A percentile compares a stretch with the other conserved stretches of the same genome.
These are phyloP conservation scores for Odontarrhena argentea DNA, from an alignment of 345 rosid species.

Conservation along the genomic window DNA sequence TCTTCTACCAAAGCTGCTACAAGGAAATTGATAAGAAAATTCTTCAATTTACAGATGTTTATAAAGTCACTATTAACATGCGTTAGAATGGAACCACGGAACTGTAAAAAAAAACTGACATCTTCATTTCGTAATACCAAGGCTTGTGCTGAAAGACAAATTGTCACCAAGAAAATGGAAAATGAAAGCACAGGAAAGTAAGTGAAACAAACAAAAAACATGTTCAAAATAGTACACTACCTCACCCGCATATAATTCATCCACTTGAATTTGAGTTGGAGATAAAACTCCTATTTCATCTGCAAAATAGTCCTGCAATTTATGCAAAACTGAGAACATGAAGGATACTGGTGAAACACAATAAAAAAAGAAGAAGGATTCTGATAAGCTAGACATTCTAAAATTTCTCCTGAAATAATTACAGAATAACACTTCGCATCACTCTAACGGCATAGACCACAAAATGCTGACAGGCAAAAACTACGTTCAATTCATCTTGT, in stretches of 20 bases:
- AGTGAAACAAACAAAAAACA: constrained; percentile 8
- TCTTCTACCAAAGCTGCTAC: constrained; percentile 19
- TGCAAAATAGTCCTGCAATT: constrained; percentile 76
- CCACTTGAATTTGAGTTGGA: constrained; percentile 91
- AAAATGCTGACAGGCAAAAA: constrained; percentile 10
- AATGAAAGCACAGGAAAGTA: constrained; percentile 1
- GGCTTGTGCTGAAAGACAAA: constrained; percentile 15
- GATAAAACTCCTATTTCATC: constrained; percentile 98
- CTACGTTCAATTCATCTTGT: constrained; percentile 1
- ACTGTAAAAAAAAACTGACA: constrained; percentile 15
- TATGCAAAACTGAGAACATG: constrained; percentile 21
- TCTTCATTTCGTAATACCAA: constrained; percentile 19
- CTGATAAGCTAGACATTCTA: not conserved
- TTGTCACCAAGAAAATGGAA: constrained; percentile 12
- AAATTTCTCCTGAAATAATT: constrained; percentile 7
- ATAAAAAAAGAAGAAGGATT: not conserved
- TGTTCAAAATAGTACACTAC: constrained; percentile 53
- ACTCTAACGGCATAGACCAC: not conserved
- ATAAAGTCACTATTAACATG: constrained; percentile 14
- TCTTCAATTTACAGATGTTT: not conserved
- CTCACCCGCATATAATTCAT: constrained; percentile 93
- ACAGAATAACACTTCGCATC: not conserved
- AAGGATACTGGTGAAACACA: constrained; percentile 6
- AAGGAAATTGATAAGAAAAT: constrained; percentile 5
- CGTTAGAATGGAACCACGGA: constrained; percentile 3